These are phyloP conservation scores for Yamadazyma sp. DNA, from an alignment of 1,139 yeast genomes.

Conservation along the genomic window DNA sequence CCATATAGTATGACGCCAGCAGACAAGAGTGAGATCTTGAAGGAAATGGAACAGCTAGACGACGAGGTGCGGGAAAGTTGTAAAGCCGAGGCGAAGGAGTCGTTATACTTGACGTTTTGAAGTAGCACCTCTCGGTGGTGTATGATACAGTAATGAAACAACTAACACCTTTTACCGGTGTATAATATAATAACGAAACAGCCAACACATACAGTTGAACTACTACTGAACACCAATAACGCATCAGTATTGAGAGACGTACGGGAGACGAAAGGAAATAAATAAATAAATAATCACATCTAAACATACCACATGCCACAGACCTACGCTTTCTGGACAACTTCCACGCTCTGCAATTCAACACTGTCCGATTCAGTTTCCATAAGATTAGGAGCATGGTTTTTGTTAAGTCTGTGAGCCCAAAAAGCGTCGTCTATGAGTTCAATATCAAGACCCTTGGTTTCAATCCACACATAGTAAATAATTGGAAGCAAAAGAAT, in stretches of 20 bases:
- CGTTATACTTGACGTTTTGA: slow-evolving; percentile 32
- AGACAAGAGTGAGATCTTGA: slow-evolving; percentile 24
- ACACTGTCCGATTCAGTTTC: slow-evolving; percentile 3
- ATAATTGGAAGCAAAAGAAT: slow-evolving; percentile 13
- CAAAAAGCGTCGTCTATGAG: slow-evolving; percentile 8
- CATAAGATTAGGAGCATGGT: not conserved
- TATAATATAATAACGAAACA: too few relatives aligned
- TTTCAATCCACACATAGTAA: slow-evolving; percentile 16
- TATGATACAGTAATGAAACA: too few relatives aligned
- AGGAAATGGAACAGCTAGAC: slow-evolving; percentile 20
- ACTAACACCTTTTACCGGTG: too few relatives aligned
- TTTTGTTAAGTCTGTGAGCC: slow-evolving; percentile 5
- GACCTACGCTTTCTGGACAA: slow-evolving; percentile 1
- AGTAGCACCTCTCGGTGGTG: too few relatives aligned
- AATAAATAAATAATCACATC: too few relatives aligned
- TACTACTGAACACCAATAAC: too few relatives aligned
- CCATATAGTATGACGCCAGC: slow-evolving; percentile 18
- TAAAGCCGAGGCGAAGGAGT: slow-evolving; percentile 22
- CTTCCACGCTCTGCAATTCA: slow-evolving; percentile 1
- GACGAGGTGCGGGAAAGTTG: slow-evolving; percentile 22
- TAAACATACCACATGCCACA: too few relatives aligned
- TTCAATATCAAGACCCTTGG: slow-evolving; percentile 13
- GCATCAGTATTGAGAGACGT: too few relatives aligned
- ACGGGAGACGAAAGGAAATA: too few relatives aligned
- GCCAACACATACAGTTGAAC: too few relatives aligned